A percentile compares a stretch with the other conserved stretches of the same genome.
Conservation (phyloP, 179 eudicot species). For the Carnegiea gigantea region DNA sequence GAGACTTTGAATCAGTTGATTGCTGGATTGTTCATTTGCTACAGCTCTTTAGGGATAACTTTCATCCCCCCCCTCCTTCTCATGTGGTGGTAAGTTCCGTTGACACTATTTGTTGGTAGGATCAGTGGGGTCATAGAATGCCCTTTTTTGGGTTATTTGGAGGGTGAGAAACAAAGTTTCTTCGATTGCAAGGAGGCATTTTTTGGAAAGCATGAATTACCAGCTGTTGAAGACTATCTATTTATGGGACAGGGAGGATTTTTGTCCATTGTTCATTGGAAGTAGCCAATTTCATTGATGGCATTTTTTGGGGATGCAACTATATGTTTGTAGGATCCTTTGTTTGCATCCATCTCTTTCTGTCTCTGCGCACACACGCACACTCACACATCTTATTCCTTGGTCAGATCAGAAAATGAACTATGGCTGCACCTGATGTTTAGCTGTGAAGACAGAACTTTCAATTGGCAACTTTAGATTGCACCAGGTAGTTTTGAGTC, state of each 20-base stretch:
- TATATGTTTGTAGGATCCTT: not conserved
- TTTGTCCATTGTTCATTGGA: too few relatives aligned
- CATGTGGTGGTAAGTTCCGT: too few relatives aligned
- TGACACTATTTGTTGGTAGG: not conserved
- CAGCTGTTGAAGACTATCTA: not conserved
- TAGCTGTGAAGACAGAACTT: too few relatives aligned
- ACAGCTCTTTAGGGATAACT: too few relatives aligned
- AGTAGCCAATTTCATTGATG: not conserved
- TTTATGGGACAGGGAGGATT: not conserved
- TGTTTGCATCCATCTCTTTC: not conserved
- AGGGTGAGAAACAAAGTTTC: not conserved
- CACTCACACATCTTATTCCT: too few relatives aligned
- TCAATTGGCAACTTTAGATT: too few relatives aligned
- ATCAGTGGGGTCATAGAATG: not conserved
- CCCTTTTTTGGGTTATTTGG: not conserved
- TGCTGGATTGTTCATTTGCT: not conserved
- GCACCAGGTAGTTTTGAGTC: too few relatives aligned
- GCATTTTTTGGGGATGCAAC: not conserved
- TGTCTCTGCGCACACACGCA: not conserved
- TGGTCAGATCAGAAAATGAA: too few relatives aligned
- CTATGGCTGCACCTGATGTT: too few relatives aligned
- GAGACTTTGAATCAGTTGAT: not conserved
- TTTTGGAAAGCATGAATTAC: not conserved
- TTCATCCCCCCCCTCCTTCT: too few relatives aligned
- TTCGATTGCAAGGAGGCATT: not conserved